A percentile compares a stretch with the other conserved stretches of the same genome.
Evolutionary conservation across 1,284 basidiomycete species (phyloP).

Genomic region (Fomitopsis palustris): DNA sequence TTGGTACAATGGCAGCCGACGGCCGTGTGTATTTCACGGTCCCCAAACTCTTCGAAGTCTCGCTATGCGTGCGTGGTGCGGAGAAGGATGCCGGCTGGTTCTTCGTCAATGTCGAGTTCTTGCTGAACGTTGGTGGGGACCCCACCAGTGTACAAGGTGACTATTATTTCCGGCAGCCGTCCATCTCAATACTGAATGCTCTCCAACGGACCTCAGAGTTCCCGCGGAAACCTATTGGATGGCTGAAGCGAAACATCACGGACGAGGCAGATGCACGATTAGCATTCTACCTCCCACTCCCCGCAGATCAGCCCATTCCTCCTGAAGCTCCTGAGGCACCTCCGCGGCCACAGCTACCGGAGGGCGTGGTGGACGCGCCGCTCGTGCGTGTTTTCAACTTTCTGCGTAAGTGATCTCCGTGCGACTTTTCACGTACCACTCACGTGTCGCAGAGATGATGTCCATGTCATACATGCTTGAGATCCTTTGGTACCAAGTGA

Average conservation of each 20-base stretch:
- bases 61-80: conserved; percentile 69
- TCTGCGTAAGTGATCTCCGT: conserved; percentile 52
- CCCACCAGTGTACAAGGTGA: conserved; percentile 66
- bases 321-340: conserved; percentile 41
- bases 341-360: conserved; percentile 51
- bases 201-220: conserved; percentile 70
- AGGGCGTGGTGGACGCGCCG: conserved; percentile 68
- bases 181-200: background rate
- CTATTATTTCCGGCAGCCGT: background rate
- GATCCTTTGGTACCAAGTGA: conserved; percentile 75
- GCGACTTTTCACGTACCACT: background rate
- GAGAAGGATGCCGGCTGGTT: conserved; percentile 76
- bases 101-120: conserved; percentile 69
- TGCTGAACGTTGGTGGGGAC: conserved; percentile 73
- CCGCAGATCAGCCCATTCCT: conserved; percentile 35
- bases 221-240: conserved; percentile 57
- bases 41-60: conserved; percentile 72
- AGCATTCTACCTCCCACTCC: conserved; percentile 53
- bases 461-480: conserved; percentile 82
- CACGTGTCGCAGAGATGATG: conserved; percentile 63
- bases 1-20: conserved; percentile 41
- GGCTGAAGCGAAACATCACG: conserved; percentile 66
- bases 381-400: conserved; percentile 78
- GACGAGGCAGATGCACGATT: conserved; percentile 69
- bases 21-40: conserved; percentile 79